A percentile compares a stretch with the other conserved stretches of the same genome.
Evolutionary conservation across 345 rosid species (phyloP).

Genomic region (Euphorbia lathyris): DNA sequence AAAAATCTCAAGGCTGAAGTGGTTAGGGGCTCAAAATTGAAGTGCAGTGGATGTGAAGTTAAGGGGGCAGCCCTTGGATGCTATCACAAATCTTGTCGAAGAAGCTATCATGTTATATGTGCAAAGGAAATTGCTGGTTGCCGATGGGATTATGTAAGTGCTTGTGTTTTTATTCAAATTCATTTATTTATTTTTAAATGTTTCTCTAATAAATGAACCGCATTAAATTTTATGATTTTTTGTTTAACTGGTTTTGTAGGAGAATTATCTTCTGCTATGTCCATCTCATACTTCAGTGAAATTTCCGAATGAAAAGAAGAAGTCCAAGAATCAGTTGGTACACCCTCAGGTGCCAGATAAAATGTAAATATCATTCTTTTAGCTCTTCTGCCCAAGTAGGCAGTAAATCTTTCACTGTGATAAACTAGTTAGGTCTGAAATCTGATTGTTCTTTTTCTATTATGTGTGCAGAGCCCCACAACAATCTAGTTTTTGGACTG

Average conservation of each 20-base stretch:
- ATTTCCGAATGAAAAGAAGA: constrained; percentile 69
- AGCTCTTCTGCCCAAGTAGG: neutral
- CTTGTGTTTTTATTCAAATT: neutral
- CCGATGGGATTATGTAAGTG: constrained; percentile 77
- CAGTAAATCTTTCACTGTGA: neutral
- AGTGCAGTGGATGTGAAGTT: constrained; percentile 61
- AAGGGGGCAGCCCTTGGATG: constrained; percentile 95
- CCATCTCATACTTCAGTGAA: constrained; percentile 62
- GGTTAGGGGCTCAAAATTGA: constrained; percentile 72
- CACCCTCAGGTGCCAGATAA: constrained; percentile 10
- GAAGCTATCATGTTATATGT: constrained; percentile 80
- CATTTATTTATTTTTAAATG: neutral
- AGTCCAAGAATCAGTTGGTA: constrained; percentile 18
- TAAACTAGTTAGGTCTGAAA: neutral
- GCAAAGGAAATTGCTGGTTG: constrained; percentile 53
- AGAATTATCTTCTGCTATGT: constrained; percentile 66
- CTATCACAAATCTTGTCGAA: constrained; percentile 63
- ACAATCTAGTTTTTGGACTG: constrained; percentile 27
- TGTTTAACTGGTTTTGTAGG: constrained; percentile 36
- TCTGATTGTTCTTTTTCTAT: constrained; percentile 4
- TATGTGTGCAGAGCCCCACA: constrained; percentile 40
- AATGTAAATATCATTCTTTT: constrained; percentile 30
- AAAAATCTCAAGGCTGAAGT: constrained; percentile 72
- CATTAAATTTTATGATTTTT: constrained; percentile 2
- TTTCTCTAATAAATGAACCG: constrained; percentile 1